These are phyloP conservation scores for Fusarium verticillioides DNA, from an alignment of 2,329 filamentous ascomycete genomes.

Conservation along the genomic window DNA sequence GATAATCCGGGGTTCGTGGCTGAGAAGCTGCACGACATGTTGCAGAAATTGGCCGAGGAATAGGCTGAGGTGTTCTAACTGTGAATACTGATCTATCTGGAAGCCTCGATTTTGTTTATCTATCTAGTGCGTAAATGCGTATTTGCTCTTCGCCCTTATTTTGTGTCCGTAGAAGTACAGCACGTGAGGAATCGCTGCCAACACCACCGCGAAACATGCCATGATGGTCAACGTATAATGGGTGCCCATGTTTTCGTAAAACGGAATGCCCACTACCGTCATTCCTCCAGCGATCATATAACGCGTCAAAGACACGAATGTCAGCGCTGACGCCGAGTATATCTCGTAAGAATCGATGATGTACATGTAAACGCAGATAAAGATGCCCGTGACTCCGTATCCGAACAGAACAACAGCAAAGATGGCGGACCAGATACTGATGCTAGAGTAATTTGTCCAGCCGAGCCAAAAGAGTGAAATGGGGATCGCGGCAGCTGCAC, in stretches of 20 bases:
- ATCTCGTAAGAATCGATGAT: constrained; percentile 51
- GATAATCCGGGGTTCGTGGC: constrained; percentile 62
- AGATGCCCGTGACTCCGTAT: constrained; percentile 51
- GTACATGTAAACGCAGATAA: constrained; percentile 50
- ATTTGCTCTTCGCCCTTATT: constrained; percentile 37
- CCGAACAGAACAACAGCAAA: constrained; percentile 57
- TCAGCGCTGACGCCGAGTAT: constrained; percentile 49
- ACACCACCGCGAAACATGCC: constrained; percentile 43
- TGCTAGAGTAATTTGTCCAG: constrained; percentile 55
- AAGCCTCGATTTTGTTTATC: neutral
- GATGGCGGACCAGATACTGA: constrained; percentile 59
- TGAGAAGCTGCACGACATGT: constrained; percentile 5
- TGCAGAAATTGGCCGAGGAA: constrained; percentile 2
- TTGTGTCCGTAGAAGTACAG: constrained; percentile 42
- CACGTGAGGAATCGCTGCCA: constrained; percentile 47
- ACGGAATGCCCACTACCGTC: constrained; percentile 50
- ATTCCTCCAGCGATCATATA: constrained; percentile 49
- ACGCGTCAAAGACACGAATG: constrained; percentile 47
- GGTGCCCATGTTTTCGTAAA: constrained; percentile 49
- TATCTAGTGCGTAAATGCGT: constrained; percentile 12
- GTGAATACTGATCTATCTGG: neutral
- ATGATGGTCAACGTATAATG: constrained; percentile 50
- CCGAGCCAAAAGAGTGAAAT: constrained; percentile 63
- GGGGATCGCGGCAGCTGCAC: constrained; percentile 54
- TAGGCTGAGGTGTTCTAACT: neutral